Percentiles rank a stretch among this genome's conserved stretches.
phyloP scores from a whole-genome alignment of 2,329 filamentous ascomycete species.

The Volutella citrinella region DNA sequence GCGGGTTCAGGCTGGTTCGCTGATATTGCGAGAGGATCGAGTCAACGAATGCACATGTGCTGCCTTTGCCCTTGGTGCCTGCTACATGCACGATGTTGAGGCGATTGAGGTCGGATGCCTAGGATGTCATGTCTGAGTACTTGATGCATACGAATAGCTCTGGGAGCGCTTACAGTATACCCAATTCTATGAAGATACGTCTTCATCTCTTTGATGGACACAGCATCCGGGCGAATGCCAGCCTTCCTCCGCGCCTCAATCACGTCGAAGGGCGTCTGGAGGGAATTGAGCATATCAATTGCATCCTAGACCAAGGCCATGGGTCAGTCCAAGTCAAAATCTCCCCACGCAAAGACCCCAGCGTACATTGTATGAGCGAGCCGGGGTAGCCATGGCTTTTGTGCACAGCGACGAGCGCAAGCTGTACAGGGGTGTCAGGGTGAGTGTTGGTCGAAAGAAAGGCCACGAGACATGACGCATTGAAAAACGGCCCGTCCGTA shows the following conservation, averaged over 20 bases:
- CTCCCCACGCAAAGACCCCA: too few relatives aligned
- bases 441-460: too few relatives aligned
- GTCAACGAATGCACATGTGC: constrained; percentile 65
- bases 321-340: too few relatives aligned
- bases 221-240: constrained; percentile 66
- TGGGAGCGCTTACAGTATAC: constrained; percentile 52
- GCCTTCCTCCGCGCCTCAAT: constrained; percentile 76
- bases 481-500: constrained; percentile 11
- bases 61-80: constrained; percentile 76
- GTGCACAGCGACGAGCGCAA: too few relatives aligned
- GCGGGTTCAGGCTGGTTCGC: constrained; percentile 29
- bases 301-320: constrained; percentile 71
- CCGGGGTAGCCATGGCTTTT: constrained; percentile 30
- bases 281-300: constrained; percentile 78
- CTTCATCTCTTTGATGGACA: constrained; percentile 73
- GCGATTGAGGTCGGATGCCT: constrained; percentile 50
- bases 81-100: constrained; percentile 68
- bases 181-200: constrained; percentile 75
- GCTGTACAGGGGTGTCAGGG: too few relatives aligned
- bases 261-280: constrained; percentile 83
- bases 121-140: constrained; percentile 2
- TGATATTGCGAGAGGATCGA: constrained; percentile 58
- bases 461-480: constrained; percentile 33
- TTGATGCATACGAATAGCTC: background rate
- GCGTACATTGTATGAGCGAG: constrained; percentile 34